phyloP scores from a whole-genome alignment of 2,329 filamentous ascomycete species.

The Scleromitrula shiraiana region DNA sequence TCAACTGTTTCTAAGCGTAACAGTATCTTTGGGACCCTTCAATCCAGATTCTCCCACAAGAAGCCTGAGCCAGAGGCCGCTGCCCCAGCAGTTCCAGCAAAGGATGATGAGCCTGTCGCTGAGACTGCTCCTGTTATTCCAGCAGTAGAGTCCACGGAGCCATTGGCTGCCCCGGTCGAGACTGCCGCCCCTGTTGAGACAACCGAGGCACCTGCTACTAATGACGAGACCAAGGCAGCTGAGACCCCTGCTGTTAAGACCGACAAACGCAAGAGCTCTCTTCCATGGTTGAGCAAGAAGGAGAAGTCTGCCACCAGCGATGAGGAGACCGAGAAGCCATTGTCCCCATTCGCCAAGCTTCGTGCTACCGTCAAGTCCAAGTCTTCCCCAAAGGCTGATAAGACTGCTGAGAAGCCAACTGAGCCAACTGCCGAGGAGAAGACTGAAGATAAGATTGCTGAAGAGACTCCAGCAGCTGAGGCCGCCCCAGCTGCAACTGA shows the following conservation, averaged over 20 bases:
- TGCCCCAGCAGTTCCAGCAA: constrained; percentile 24
- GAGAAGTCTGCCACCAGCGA: constrained; percentile 37
- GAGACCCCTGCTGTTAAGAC: constrained; percentile 33
- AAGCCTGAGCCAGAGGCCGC: constrained; percentile 26
- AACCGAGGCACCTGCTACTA: constrained; percentile 29
- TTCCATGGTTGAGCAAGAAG: constrained; percentile 56
- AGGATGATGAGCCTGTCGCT: constrained; percentile 28
- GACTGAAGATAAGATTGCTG: constrained; percentile 14
- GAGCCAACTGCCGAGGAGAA: constrained; percentile 24
- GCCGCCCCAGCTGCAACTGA: constrained; percentile 22
- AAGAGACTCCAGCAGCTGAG: constrained; percentile 23
- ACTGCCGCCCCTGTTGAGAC: constrained; percentile 26
- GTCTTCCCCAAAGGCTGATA: constrained; percentile 38
- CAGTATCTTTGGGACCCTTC: constrained; percentile 28
- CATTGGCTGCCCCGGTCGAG: constrained; percentile 24
- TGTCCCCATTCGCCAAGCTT: constrained; percentile 31
- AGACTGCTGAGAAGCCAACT: constrained; percentile 31
- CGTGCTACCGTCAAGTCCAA: constrained; percentile 30
- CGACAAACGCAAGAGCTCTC: constrained; percentile 55
- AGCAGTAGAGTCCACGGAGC: constrained; percentile 26
- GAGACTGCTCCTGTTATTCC: constrained; percentile 31
- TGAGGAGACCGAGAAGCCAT: constrained; percentile 35
- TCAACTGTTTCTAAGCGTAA: constrained; percentile 29
- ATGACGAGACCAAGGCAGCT: constrained; percentile 32
- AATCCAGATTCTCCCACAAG: constrained; percentile 25